Base-by-base conservation (phyloP, 2,329 filamentous ascomycete species). In the Polytolypa hystricis region DNA sequence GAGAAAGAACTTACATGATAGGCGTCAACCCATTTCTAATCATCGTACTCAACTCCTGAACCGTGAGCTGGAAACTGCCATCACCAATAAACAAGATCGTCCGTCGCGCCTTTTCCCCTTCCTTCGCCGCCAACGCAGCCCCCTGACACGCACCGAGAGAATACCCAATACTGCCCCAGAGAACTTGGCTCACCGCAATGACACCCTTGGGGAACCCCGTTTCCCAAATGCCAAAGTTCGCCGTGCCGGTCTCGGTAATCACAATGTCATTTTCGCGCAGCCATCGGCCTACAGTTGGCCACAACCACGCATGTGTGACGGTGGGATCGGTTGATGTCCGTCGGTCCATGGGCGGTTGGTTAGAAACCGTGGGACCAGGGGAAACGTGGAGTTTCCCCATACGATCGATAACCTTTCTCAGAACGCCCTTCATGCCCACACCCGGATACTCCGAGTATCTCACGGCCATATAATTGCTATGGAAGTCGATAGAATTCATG, bases 1-100 rank as follows among this genome's bases (percentile, higher is more conserved):
- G 10, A 7, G 11, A 8, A 18, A 9, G 17, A 15, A 61, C 72
- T 63, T 61, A 79, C 69, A 89, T 77, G 52, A 84, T 85, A 16
- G 81, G 74, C 42, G 77, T 76, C 37, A 89, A 63, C 11, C 69
- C 66, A 38, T 81, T 74, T 20, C 77, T 71, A 43, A 93, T 74
- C 69, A 93, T 87, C 3, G 84, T 91, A 54, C 76, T 81, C 44
- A 93, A 57, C 59, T 89, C 85, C 56, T 93, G 85, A 0, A 72
- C 81, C 0, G 84, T 89, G 40, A 93, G 68, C 57, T 93, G 84
- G 62, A 93, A 79, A 30, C 77, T 83, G 11, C 85, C 85, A 53
- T 93, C 85, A 10, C 85, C 85, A 11, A 84, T 82, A 53, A 93
- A 84, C 21, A 93, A 66, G 32, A 94, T 77, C 0, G 80, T 83